Evolutionary conservation across 805 yeast genomes (phyloP).

Genomic region (Yarrowia sp.): DNA sequence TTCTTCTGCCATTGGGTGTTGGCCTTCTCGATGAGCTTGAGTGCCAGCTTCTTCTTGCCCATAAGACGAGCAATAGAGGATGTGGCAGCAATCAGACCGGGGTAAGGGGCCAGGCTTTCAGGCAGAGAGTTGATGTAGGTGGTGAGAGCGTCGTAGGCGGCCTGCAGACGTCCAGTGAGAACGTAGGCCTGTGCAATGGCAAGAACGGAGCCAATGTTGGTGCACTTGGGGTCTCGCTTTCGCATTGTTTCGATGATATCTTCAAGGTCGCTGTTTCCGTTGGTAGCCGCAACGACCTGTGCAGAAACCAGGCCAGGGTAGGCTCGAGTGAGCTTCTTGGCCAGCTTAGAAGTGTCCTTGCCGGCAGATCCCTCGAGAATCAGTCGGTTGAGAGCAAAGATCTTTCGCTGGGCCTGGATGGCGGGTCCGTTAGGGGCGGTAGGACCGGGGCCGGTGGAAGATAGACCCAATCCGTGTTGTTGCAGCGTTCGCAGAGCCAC

Average conservation of each 20-base stretch:
- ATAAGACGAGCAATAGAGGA: slow-evolving; percentile 49
- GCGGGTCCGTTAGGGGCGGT: slow-evolving; percentile 10
- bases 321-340: slow-evolving; percentile 28
- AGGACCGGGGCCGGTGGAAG: slow-evolving; percentile 13
- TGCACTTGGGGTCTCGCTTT: slow-evolving; percentile 32
- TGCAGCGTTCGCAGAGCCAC: slow-evolving; percentile 28
- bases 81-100: slow-evolving; percentile 51
- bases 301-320: slow-evolving; percentile 29
- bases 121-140: slow-evolving; percentile 29
- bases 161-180: slow-evolving; percentile 31
- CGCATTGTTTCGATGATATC: slow-evolving; percentile 15
- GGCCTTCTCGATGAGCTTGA: slow-evolving; percentile 38
- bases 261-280: slow-evolving; percentile 18
- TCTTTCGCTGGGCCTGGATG: slow-evolving; percentile 28
- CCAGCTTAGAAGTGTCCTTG: slow-evolving; percentile 29
- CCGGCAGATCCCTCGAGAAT: slow-evolving; percentile 42
- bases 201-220: slow-evolving; percentile 32
- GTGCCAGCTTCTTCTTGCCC: slow-evolving; percentile 41
- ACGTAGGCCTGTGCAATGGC: slow-evolving; percentile 35
- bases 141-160: slow-evolving; percentile 35
- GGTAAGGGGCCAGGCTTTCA: slow-evolving; percentile 32
- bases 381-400: slow-evolving; percentile 43
- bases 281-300: slow-evolving; percentile 22
- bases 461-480: neutral
- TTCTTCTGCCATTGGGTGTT: slow-evolving; percentile 33